phyloP scores from a whole-genome alignment of 2,329 filamentous ascomycete genomes.

The Acrocalymma vagum region DNA sequence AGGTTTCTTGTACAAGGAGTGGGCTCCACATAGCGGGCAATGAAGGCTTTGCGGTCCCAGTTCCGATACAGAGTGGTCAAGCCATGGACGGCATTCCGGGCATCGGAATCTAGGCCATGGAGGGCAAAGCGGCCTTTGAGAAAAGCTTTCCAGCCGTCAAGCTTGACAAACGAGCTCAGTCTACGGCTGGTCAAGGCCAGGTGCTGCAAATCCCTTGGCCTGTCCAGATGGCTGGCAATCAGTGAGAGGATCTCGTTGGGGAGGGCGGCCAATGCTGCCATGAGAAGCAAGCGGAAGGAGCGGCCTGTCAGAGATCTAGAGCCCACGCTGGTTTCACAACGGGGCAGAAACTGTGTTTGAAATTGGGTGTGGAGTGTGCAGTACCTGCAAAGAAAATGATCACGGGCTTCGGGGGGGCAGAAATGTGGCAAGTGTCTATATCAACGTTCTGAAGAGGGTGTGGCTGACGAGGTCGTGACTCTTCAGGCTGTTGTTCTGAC shows the following conservation, averaged over 20 bases:
- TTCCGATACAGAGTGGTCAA: constrained; percentile 66
- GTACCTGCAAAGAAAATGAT: no score
- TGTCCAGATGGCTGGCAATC: constrained; percentile 37
- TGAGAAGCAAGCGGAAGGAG: constrained; percentile 5
- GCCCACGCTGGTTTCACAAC: no score
- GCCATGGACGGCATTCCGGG: constrained; percentile 56
- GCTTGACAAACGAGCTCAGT: constrained; percentile 31
- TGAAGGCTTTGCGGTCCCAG: constrained; percentile 64
- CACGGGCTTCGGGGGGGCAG: no score
- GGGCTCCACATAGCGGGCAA: constrained; percentile 62
- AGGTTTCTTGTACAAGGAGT: constrained; percentile 44
- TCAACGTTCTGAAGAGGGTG: no score
- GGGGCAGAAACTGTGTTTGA: no score
- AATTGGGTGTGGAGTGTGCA: no score
- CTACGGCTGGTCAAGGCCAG: constrained; percentile 33
- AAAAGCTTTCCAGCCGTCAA: constrained; percentile 45
- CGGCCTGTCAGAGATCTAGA: neutral
- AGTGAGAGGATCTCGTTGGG: constrained; percentile 45
- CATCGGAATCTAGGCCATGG: constrained; percentile 32
- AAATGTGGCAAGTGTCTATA: no score
- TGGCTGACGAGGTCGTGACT: constrained; percentile 18
- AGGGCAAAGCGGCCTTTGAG: constrained; percentile 40
- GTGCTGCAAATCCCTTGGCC: constrained; percentile 32
- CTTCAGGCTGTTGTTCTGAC: no score
- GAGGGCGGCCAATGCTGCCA: constrained; percentile 33